phyloP scores from a whole-genome alignment of 208 protist species.

The Angomonas desouzai region DNA sequence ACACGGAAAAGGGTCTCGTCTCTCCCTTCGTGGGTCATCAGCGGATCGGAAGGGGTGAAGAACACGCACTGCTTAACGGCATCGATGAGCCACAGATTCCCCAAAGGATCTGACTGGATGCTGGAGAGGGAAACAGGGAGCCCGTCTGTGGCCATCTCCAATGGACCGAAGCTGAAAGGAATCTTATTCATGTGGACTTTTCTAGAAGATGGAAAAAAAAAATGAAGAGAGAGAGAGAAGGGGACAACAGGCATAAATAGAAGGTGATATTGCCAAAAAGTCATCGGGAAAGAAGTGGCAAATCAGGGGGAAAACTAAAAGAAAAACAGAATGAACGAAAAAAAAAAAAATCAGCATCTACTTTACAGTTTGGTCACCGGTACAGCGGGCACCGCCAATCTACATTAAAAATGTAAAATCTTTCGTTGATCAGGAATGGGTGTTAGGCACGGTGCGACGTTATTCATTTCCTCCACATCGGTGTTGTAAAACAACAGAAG shows the following conservation, averaged over 20 bases:
- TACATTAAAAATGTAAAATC: constrained; percentile 7
- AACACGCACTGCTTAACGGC: not conserved
- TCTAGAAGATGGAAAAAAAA: too few species aligned
- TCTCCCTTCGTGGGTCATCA: not conserved
- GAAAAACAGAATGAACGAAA: too few species aligned
- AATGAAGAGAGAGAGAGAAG: too few species aligned
- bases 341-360: not conserved
- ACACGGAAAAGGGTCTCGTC: not conserved
- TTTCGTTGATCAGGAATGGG: not conserved
- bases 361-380: too few species aligned
- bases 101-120: not conserved
- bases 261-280: too few species aligned
- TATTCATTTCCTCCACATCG: constrained; percentile 16
- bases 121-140: not conserved
- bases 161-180: not conserved
- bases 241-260: too few species aligned
- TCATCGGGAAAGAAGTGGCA: too few species aligned
- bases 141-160: not conserved
- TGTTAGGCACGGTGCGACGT: not conserved
- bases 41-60: not conserved
- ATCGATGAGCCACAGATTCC: constrained; percentile 3
- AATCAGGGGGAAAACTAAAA: too few species aligned
- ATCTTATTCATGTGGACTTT: not conserved
- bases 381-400: too few species aligned
- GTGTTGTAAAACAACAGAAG: constrained; percentile 55